Conservation (phyloP, 768 basidiomycete species). For the Rhizopogon sp. region DNA sequence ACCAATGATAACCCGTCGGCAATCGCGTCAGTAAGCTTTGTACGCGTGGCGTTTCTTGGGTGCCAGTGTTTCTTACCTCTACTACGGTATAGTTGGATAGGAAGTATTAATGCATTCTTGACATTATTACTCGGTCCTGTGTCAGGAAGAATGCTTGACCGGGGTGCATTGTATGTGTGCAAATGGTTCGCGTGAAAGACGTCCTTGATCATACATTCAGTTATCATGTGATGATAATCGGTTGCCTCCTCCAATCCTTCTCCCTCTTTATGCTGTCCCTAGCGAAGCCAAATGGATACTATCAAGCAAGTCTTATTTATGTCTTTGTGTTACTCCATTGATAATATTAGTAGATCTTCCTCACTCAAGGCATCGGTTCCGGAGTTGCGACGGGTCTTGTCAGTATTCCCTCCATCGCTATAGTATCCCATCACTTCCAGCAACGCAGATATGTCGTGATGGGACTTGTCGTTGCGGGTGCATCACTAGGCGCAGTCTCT, state of each 20-base stretch:
- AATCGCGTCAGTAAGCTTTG: constrained; percentile 26
- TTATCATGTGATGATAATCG: constrained; percentile 39
- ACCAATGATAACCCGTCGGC: constrained; percentile 29
- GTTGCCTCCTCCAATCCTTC: constrained; percentile 36
- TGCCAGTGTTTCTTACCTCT: background rate
- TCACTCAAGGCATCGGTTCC: constrained; percentile 37
- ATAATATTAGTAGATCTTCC: constrained; percentile 31
- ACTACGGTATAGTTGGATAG: constrained; percentile 34
- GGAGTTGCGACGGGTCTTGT: constrained; percentile 31
- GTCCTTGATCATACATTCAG: constrained; percentile 15
- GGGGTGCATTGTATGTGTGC: constrained; percentile 41
- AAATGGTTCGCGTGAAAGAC: background rate
- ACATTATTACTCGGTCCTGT: constrained; percentile 39
- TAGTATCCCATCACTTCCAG: constrained; percentile 43
- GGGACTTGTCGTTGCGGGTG: constrained; percentile 37
- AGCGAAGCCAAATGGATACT: constrained; percentile 30
- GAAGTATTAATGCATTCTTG: constrained; percentile 43
- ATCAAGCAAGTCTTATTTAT: constrained; percentile 21
- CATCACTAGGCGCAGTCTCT: constrained; percentile 22
- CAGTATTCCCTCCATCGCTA: constrained; percentile 38
- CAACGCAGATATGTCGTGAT: constrained; percentile 36
- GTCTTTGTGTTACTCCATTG: background rate
- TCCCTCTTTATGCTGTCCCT: constrained; percentile 43
- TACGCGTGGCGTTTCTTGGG: background rate
- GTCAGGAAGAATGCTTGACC: constrained; percentile 46